Percentiles rank a stretch among this genome's conserved stretches.
These are phyloP conservation scores for Penicillium occitanis DNA, from an alignment of 2,329 filamentous ascomycete species.

Conservation along the genomic window DNA sequence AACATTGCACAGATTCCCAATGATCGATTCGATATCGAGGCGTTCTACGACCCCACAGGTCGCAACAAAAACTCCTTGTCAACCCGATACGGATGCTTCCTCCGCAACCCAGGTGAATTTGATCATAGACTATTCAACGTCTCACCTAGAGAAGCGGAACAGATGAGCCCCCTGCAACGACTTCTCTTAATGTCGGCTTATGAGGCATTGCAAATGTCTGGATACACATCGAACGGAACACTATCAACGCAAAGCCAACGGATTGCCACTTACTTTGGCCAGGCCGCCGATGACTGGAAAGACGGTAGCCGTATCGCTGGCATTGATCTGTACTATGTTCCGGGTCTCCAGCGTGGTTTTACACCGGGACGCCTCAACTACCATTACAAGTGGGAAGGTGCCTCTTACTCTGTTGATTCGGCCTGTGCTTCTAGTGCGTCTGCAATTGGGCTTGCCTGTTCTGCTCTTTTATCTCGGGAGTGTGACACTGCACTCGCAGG, in stretches of 20 bases:
- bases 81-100: constrained; percentile 73
- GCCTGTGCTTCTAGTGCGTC: constrained; percentile 70
- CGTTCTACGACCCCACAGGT: constrained; percentile 69
- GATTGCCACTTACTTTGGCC: constrained; percentile 65
- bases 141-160: constrained; percentile 62
- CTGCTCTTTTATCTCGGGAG: constrained; percentile 59
- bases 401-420: constrained; percentile 67
- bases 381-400: constrained; percentile 70
- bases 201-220: constrained; percentile 76
- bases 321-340: neutral
- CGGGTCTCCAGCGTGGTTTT: neutral
- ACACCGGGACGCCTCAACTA: constrained; percentile 62
- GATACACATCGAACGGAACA: constrained; percentile 57
- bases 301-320: neutral
- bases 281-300: neutral
- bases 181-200: constrained; percentile 74
- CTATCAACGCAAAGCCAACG: constrained; percentile 58
- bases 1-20: constrained; percentile 48
- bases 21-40: constrained; percentile 72
- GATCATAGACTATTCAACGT: constrained; percentile 17
- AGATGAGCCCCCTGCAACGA: constrained; percentile 78
- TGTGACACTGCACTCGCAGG: constrained; percentile 73
- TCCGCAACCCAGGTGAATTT: constrained; percentile 47
- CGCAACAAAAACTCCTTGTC: constrained; percentile 75
- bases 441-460: constrained; percentile 67